Base-by-base conservation (phyloP, 441 rosid species). In the Aquilaria agallochum region DNA sequence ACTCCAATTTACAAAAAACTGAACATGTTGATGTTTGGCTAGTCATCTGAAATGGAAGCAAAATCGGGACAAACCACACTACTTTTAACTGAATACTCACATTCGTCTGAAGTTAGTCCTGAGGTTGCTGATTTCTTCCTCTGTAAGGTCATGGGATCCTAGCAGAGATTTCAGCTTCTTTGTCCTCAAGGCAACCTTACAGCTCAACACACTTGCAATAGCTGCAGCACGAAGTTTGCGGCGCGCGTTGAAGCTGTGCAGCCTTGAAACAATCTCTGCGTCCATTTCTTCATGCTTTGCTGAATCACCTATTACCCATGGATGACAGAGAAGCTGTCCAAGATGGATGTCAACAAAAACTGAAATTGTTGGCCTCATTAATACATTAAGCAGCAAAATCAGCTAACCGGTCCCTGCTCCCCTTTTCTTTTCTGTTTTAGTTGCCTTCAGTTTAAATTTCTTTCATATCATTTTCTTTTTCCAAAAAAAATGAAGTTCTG, bases 211-310 rank as follows among this genome's bases (percentile, higher is more conserved):
- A 20, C 95, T 85, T 2, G 95, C 92, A 2, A 85, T 70, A 4
- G 95, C 92, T 0, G 89, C 92, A 5, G 89, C 92, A 0, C 92
- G 86, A 9, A 88, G 71, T 64, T 83, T 83, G 45, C 86, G 79
- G 14, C 88, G 76, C 9, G 95, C 89, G 4, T 85, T 80, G 47
- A 85, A 85, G 36, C 83, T 76, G 65, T 85, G 86, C 67, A 81
- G 74, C 31, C 89, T 63, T 0, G 88, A 72, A 7, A 83, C 83
- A 13, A 85, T 71, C 78, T 88, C 92, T 3, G 88, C 86, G 58
- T 85, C 92, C 81, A 85, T 83, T 63, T 76, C 83, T 31, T 85
- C 88, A 63, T 78, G 81, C 74, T 80, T 85, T 12, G 90, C 90
- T 11, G 79, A 78, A 56, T 85, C 84, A 14, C 95, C 95, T 31